These are phyloP conservation scores for Wickerhamiella bombiphila DNA, from an alignment of 805 yeast genomes.

Conservation along the genomic window DNA sequence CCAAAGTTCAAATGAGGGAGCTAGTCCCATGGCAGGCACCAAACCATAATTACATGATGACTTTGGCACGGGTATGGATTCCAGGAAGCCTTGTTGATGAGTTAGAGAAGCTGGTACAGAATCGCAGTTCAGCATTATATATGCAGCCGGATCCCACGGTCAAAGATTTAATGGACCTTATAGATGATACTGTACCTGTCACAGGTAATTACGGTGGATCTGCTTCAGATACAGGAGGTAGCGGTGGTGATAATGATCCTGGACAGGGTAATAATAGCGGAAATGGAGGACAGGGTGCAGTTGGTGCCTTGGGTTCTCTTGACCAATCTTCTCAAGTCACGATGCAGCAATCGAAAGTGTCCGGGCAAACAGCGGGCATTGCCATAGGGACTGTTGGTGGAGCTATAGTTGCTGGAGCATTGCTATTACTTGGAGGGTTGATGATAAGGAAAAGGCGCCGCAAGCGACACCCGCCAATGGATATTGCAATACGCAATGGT, in stretches of 20 bases:
- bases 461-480: conserved; percentile 25
- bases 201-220: conserved; percentile 3
- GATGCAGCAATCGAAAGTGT: conserved; percentile 21
- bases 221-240: conserved; percentile 10
- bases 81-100: conserved; percentile 38
- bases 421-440: conserved; percentile 25
- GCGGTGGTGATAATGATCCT: conserved; percentile 2
- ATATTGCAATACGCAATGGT: conserved; percentile 10
- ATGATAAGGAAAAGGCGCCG: conserved; percentile 29
- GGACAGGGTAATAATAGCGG: conserved; percentile 12
- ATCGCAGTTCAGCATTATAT: conserved; percentile 46
- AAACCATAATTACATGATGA: conserved; percentile 46
- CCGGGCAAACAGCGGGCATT: conserved; percentile 51
- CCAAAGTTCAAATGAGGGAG: conserved; percentile 43
- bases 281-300: conserved; percentile 20
- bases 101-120: conserved; percentile 36
- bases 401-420: conserved; percentile 47
- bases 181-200: conserved; percentile 54
- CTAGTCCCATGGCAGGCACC: conserved; percentile 60
- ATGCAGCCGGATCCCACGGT: conserved; percentile 40
- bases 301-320: conserved; percentile 22
- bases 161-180: conserved; percentile 44
- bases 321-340: conserved; percentile 22
- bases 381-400: conserved; percentile 77
- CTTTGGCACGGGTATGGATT: conserved; percentile 80